Conservation (phyloP, 805 yeast species). For the Sugiyamaella chiloensis region DNA sequence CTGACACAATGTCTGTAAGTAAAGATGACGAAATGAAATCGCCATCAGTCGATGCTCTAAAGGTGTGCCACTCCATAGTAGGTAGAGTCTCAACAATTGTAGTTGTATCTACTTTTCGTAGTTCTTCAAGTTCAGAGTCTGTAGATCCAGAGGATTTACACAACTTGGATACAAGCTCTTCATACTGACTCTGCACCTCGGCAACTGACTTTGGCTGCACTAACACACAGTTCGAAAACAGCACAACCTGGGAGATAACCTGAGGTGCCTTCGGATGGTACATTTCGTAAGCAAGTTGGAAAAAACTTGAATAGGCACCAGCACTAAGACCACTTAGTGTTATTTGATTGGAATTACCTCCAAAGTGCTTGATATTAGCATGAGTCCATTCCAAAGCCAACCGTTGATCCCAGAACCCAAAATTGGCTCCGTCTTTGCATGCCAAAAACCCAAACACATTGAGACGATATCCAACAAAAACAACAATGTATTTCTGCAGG, state of each 20-base stretch:
- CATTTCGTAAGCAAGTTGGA: slow-evolving; percentile 42
- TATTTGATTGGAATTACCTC: slow-evolving; percentile 42
- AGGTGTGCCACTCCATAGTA: slow-evolving; percentile 32
- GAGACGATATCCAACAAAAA: slow-evolving; percentile 39
- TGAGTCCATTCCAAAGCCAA: slow-evolving; percentile 43
- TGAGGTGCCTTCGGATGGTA: slow-evolving; percentile 41
- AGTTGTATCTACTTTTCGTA: background rate
- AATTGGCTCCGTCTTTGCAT: slow-evolving; percentile 37
- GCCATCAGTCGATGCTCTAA: slow-evolving; percentile 42
- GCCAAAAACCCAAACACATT: slow-evolving; percentile 43
- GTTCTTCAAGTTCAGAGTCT: slow-evolving; percentile 12
- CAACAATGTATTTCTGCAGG: slow-evolving; percentile 34
- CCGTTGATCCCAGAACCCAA: slow-evolving; percentile 46
- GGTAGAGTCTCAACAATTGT: background rate
- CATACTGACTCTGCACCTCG: slow-evolving; percentile 29
- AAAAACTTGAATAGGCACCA: slow-evolving; percentile 40
- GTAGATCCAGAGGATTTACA: slow-evolving; percentile 29
- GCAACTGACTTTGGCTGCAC: slow-evolving; percentile 44
- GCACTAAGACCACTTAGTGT: slow-evolving; percentile 45
- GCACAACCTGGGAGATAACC: slow-evolving; percentile 39
- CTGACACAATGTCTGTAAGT: slow-evolving; percentile 34
- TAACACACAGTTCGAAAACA: slow-evolving; percentile 38
- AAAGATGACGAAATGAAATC: slow-evolving; percentile 35
- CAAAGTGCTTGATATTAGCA: slow-evolving; percentile 39
- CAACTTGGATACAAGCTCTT: slow-evolving; percentile 39